Base-by-base conservation (phyloP, 2,329 filamentous ascomycete genomes). In the Albophoma yamanashiensis region DNA sequence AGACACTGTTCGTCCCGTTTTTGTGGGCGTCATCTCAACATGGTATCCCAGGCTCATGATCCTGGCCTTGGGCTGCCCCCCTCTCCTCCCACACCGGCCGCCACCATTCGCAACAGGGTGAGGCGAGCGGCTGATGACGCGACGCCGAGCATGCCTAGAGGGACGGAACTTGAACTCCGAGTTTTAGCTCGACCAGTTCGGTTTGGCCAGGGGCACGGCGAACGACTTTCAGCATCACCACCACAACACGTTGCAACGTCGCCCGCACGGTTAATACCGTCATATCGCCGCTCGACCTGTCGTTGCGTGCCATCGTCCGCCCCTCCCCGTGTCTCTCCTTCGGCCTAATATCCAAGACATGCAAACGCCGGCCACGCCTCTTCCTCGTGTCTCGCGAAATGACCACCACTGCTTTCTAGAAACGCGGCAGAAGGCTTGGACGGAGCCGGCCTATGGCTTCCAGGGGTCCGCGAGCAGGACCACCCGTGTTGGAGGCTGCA, bases 341-440 rank as follows among this genome's bases (percentile, higher is more conserved):
- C 31, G 31, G 31, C 20, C n/a, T 20, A n/a, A n/a, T 34, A 38
- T 36, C 17, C 17, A 38, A 57, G 22, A 50, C 45, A 55, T 47
- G 22, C n/a, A 22, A 36, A 36, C 42, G n/a, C 31, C 40, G 56
- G 31, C 42, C 17, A 25, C 31, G 40, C 8, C 40, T 45, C 25
- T 38, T 17, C 56, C 20, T 47, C 43, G 8, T 58, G 38, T 34
- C 55, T 27, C 4, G 55, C 38, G 42, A 27, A 17, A 20, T 12
- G 17, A 34, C 47, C 25, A 4, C 27, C 38, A 22, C 20, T n/a
- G 31, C 38, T 61, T 70, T 71, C 69, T 69, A 69, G 69, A 71
- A 71, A 62, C 59, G 62, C 68, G 69, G 67, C 64, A 71, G 69
- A 71, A 71, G 67, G 61, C 47, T 42, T 22, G 20, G n/a, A 39